Percentiles rank a stretch among this genome's conserved stretches.
Conservation (phyloP, 1,139 yeast genomes). For the Ogataea hybrid region DNA sequence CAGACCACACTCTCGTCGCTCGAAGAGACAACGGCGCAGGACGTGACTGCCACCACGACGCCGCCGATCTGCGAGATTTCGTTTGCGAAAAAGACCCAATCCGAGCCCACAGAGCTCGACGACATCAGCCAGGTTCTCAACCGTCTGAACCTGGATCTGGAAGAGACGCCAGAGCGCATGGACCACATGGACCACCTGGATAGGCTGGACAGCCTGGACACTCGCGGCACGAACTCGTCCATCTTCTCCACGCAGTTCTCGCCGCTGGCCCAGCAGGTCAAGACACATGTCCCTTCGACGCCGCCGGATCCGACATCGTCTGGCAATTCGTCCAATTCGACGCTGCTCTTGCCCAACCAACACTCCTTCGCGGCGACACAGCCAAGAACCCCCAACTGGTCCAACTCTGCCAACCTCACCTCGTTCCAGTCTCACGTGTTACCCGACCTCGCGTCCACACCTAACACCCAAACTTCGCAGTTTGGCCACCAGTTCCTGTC, state of each 20-base stretch:
- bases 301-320: conserved; percentile 23
- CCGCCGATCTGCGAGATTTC: conserved; percentile 30
- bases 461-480: conserved; percentile 16
- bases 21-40: conserved; percentile 27
- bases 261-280: conserved; percentile 18
- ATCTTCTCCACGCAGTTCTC: conserved; percentile 27
- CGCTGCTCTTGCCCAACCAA: conserved; percentile 6
- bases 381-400: conserved; percentile 26
- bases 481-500: conserved; percentile 19
- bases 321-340: conserved; percentile 3
- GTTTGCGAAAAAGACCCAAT: conserved; percentile 13
- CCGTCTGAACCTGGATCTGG: conserved; percentile 27
- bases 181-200: conserved; percentile 5
- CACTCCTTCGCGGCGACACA: conserved; percentile 15
- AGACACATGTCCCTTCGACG: conserved; percentile 25
- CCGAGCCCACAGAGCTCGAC: conserved; percentile 23
- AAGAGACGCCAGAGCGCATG: conserved; percentile 9
- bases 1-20: conserved; percentile 32
- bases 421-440: conserved; percentile 21
- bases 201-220: conserved; percentile 2
- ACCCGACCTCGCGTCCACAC: conserved; percentile 22
- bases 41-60: conserved; percentile 30
- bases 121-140: conserved; percentile 29
- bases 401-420: conserved; percentile 12
- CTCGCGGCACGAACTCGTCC: conserved; percentile 11